Conservation (phyloP, 306 rosid genomes). For the Clitoria ternatea region DNA sequence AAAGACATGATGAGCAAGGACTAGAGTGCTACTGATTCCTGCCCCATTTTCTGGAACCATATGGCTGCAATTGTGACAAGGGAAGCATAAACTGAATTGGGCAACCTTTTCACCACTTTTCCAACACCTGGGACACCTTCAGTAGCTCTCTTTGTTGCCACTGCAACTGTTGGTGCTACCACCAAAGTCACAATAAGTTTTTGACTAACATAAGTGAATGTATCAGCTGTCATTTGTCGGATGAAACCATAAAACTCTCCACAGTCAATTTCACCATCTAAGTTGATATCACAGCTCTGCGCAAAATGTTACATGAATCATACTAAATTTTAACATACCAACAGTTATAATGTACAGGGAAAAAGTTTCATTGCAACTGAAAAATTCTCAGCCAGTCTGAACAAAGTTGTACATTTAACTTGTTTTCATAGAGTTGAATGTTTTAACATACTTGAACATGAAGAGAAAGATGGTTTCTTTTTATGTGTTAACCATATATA, state of each 20-base stretch:
- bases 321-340: neutral
- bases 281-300: slow-evolving; percentile 56
- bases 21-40: slow-evolving; percentile 4
- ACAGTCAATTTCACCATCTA: slow-evolving; percentile 45
- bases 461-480: neutral
- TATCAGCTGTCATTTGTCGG: slow-evolving; percentile 47
- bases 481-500: too few species aligned
- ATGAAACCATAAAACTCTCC: slow-evolving; percentile 63
- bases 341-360: neutral
- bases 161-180: slow-evolving; percentile 72
- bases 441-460: neutral
- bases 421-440: neutral
- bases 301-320: slow-evolving; percentile 22
- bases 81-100: slow-evolving; percentile 61
- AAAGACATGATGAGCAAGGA: neutral
- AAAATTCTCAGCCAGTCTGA: neutral
- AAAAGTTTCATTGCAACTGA: neutral
- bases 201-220: slow-evolving; percentile 46
- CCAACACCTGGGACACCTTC: slow-evolving; percentile 88
- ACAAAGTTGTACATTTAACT: neutral
- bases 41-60: slow-evolving; percentile 38
- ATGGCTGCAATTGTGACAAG: slow-evolving; percentile 49
- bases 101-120: slow-evolving; percentile 68
- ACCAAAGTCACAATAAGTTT: slow-evolving; percentile 63
- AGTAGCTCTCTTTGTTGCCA: slow-evolving; percentile 71